Conservation (phyloP, 192 early-diverging fungal genomes). For the Phycomyces nitens region DNA sequence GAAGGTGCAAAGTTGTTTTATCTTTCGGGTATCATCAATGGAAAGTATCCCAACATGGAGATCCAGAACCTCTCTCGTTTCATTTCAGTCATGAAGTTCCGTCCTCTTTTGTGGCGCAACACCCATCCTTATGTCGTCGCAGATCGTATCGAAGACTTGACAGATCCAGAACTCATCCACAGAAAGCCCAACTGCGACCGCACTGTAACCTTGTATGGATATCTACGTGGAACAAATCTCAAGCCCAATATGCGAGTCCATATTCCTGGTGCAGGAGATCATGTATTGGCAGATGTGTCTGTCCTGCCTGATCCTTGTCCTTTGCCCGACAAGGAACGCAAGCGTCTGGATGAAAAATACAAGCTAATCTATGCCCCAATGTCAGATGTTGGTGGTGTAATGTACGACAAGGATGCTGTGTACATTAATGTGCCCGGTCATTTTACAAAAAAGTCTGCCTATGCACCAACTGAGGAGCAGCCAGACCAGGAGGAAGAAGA, state of each 20-base stretch:
- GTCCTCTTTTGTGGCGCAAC: conserved; percentile 95
- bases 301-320: conserved; percentile 92
- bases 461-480: conserved; percentile 35
- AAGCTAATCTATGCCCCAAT: conserved; percentile 98
- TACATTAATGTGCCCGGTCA: conserved; percentile 94
- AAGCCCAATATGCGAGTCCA: conserved; percentile 86
- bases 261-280: conserved; percentile 94
- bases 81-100: conserved; percentile 98
- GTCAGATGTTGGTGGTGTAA: conserved; percentile 95
- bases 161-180: conserved; percentile 83
- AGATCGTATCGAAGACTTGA: conserved; percentile 96
- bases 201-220: conserved; percentile 93
- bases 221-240: conserved; percentile 91
- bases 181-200: conserved; percentile 83
- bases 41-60: conserved; percentile 90
- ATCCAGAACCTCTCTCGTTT: conserved; percentile 93
- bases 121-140: conserved; percentile 97
- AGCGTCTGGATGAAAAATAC: conserved; percentile 86
- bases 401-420: conserved; percentile 99
- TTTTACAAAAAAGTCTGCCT: conserved; percentile 60
- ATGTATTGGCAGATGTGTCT: conserved; percentile 68
- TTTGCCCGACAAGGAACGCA: conserved; percentile 90
- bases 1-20: conserved; percentile 99
- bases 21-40: conserved; percentile 93
- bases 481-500: conserved; percentile 34